These are phyloP conservation scores for Globisporangium acanthophoron DNA, from an alignment of 352 stramenopile species.

Conservation along the genomic window DNA sequence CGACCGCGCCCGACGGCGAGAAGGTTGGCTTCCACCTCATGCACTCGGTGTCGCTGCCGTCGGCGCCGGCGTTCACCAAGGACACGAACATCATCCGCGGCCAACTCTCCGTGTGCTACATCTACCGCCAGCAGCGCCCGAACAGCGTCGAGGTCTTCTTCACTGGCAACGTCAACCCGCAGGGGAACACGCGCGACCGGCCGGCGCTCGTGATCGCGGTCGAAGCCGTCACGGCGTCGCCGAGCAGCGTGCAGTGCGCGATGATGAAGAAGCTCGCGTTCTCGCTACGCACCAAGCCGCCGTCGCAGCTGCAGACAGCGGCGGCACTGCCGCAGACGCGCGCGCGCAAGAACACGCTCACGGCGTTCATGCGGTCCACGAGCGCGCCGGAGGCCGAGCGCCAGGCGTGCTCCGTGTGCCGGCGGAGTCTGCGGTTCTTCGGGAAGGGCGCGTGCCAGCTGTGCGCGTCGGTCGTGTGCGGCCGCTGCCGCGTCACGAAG, in stretches of 20 bases:
- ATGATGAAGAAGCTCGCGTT: slow-evolving; percentile 72
- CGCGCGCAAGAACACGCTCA: slow-evolving; percentile 14
- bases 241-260: slow-evolving; percentile 42
- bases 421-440: slow-evolving; percentile 28
- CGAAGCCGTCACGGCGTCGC: slow-evolving; percentile 31
- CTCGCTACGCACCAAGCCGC: slow-evolving; percentile 13
- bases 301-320: slow-evolving; percentile 9
- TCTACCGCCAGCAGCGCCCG: slow-evolving; percentile 11
- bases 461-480: slow-evolving; percentile 25
- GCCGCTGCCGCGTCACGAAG: slow-evolving; percentile 40
- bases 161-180: slow-evolving; percentile 39
- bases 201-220: slow-evolving; percentile 36
- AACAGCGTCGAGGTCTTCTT: slow-evolving; percentile 39
- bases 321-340: slow-evolving; percentile 12
- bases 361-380: slow-evolving; percentile 9
- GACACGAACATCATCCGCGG: slow-evolving; percentile 64
- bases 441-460: slow-evolving; percentile 23
- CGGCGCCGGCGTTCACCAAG: slow-evolving; percentile 38
- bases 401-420: slow-evolving; percentile 23
- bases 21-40: slow-evolving; percentile 52
- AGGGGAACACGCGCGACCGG: slow-evolving; percentile 38
- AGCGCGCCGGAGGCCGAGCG: not conserved
- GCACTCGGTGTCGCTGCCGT: slow-evolving; percentile 43
- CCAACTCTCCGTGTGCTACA: slow-evolving; percentile 18
- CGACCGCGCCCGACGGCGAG: slow-evolving; percentile 44